Evolutionary conservation across 306 rosid genomes (phyloP).

Genomic region (Casuarina cunninghamiana): DNA sequence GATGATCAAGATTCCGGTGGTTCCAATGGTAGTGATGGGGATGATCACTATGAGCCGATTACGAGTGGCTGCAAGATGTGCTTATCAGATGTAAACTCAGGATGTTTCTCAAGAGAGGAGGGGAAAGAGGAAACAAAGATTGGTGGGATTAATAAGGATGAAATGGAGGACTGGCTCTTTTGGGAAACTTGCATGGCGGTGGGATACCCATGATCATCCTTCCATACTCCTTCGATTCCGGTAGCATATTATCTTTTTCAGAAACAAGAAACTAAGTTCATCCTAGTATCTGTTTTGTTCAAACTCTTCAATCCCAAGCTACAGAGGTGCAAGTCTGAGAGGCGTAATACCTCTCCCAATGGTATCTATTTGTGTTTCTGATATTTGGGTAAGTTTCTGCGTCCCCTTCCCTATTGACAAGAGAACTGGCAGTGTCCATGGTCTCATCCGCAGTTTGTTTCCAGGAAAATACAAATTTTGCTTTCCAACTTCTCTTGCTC

Average conservation of each 20-base stretch:
- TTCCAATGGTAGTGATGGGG: constrained; percentile 21
- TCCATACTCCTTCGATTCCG: background rate
- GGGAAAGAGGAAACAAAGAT: constrained; percentile 33
- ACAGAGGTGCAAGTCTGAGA: background rate
- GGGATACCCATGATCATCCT: constrained; percentile 41
- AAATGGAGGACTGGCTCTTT: constrained; percentile 51
- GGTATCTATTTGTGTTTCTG: background rate
- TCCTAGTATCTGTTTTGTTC: background rate
- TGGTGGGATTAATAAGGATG: constrained; percentile 24
- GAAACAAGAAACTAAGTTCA: background rate
- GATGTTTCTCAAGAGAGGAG: constrained; percentile 27
- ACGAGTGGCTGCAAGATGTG: constrained; percentile 11
- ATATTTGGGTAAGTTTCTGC: background rate
- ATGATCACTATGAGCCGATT: constrained; percentile 2
- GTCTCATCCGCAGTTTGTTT: no score
- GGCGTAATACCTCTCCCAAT: background rate
- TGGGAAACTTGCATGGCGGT: constrained; percentile 61
- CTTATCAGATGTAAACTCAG: constrained; percentile 19
- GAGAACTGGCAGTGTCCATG: background rate
- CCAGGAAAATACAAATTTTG: no score
- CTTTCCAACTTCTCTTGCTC: no score
- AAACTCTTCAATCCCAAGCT: background rate
- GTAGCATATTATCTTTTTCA: background rate
- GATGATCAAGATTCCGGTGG: background rate
- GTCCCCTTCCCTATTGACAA: background rate